A percentile compares a stretch with the other conserved stretches of the same genome.
Evolutionary conservation across 371 early-diverging fungal species (phyloP).

Genomic region (Circinella umbellata): DNA sequence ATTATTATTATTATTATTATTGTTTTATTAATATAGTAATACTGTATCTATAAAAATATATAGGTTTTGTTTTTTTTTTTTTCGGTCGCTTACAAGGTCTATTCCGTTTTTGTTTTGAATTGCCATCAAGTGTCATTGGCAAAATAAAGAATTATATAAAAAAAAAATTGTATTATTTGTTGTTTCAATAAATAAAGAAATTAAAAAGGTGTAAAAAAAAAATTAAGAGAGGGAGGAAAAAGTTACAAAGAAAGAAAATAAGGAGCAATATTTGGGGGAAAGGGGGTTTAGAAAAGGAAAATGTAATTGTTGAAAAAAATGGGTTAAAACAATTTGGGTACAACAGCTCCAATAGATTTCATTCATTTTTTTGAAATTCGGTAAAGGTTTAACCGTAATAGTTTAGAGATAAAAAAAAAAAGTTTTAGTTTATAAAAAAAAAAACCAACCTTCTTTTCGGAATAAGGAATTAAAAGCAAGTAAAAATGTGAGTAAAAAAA

Average conservation of each 20-base stretch:
- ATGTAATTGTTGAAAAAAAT: not conserved
- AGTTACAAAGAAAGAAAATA: not conserved
- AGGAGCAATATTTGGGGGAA: not conserved
- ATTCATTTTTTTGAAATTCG: not conserved
- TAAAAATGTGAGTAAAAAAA: no score
- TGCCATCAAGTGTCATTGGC: slow-evolving; percentile 19
- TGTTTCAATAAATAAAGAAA: not conserved
- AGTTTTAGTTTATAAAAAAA: not conserved
- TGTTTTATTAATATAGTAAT: no score
- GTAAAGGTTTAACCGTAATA: not conserved
- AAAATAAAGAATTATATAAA: not conserved
- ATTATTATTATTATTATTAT: no score
- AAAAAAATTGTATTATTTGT: not conserved
- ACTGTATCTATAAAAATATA: no score
- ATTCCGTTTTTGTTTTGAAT: slow-evolving; percentile 42
- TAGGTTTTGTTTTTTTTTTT: no score
- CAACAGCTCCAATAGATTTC: not conserved
- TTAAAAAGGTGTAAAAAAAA: slow-evolving; percentile 4
- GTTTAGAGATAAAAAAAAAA: slow-evolving; percentile 1
- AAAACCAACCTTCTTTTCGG: not conserved
- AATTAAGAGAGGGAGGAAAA: not conserved
- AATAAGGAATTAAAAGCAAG: no score
- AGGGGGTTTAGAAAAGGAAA: not conserved
- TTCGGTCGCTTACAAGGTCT: slow-evolving; percentile 37
- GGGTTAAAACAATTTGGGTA: not conserved